These are phyloP conservation scores for Teratosphaeria zuluensis DNA, from an alignment of 2,329 filamentous ascomycete species.

Conservation along the genomic window DNA sequence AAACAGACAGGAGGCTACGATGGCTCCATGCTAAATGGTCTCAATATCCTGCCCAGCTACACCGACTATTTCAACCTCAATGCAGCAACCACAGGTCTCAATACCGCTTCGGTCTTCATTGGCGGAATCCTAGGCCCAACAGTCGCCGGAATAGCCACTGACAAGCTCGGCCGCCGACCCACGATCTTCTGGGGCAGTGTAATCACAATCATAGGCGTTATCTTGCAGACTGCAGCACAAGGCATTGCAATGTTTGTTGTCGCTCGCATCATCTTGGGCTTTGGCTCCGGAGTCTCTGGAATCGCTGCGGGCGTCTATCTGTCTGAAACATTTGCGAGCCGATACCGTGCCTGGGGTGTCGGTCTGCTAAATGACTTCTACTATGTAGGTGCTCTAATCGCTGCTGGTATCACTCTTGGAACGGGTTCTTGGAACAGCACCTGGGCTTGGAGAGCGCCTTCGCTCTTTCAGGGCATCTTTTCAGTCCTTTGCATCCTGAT, in stretches of 20 bases:
- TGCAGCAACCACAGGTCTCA: constrained; percentile 44
- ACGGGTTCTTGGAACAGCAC: constrained; percentile 34
- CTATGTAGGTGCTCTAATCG: constrained; percentile 34
- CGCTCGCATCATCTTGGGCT: constrained; percentile 38
- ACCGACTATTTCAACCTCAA: constrained; percentile 47
- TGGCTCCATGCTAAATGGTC: constrained; percentile 47
- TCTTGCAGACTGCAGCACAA: constrained; percentile 41
- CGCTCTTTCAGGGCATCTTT: constrained; percentile 35
- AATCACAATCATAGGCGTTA: constrained; percentile 36
- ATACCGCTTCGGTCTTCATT: constrained; percentile 48
- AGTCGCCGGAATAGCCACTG: constrained; percentile 33
- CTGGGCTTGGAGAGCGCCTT: constrained; percentile 40
- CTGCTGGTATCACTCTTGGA: constrained; percentile 38
- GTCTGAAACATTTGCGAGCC: constrained; percentile 39
- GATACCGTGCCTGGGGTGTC: constrained; percentile 37
- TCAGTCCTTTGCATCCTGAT: constrained; percentile 33
- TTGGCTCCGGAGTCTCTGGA: constrained; percentile 35
- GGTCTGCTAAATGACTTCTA: constrained; percentile 33
- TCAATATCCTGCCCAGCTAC: constrained; percentile 50
- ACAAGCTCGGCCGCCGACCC: constrained; percentile 35
- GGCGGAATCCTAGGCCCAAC: constrained; percentile 40
- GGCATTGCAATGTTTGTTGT: constrained; percentile 44
- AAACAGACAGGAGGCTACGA: constrained; percentile 17
- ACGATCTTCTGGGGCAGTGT: constrained; percentile 35
- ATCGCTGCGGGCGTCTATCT: constrained; percentile 41